phyloP scores from a whole-genome alignment of 805 yeast genomes.

The Barnettozyma wickerhamii region DNA sequence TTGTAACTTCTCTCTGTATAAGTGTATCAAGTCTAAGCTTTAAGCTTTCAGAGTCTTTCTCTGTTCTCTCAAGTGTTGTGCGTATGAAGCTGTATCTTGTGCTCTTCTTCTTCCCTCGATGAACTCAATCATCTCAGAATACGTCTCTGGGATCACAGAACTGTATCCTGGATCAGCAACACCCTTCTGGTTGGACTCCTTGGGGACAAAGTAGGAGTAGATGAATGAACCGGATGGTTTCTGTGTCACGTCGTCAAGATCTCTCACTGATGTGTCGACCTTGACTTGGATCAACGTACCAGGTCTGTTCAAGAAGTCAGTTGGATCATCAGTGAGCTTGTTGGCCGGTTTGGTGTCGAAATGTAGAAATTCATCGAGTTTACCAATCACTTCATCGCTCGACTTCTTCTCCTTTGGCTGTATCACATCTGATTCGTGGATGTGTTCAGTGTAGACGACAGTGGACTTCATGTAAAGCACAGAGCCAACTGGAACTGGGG shows the following conservation, averaged over 20 bases:
- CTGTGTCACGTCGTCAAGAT: slow-evolving; percentile 53
- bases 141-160: slow-evolving; percentile 81
- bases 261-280: slow-evolving; percentile 77
- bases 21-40: background rate
- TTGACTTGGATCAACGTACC: slow-evolving; percentile 89
- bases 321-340: slow-evolving; percentile 41
- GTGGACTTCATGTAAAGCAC: slow-evolving; percentile 79
- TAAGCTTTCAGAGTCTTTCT: background rate
- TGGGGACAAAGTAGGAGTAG: slow-evolving; percentile 83
- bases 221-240: slow-evolving; percentile 84
- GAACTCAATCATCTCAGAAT: slow-evolving; percentile 88
- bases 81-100: slow-evolving; percentile 70
- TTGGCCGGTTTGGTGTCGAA: slow-evolving; percentile 60
- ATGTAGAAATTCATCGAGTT: slow-evolving; percentile 31
- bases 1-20: too few relatives aligned
- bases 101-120: slow-evolving; percentile 91
- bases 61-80: slow-evolving; percentile 32
- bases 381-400: slow-evolving; percentile 10
- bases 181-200: slow-evolving; percentile 36
- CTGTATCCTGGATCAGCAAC: slow-evolving; percentile 50
- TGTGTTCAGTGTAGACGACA: slow-evolving; percentile 82
- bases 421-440: slow-evolving; percentile 43
- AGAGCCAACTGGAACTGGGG: slow-evolving; percentile 95
- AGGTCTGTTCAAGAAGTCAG: slow-evolving; percentile 63
- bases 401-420: slow-evolving; percentile 1